These are phyloP conservation scores for Leptographium lundbergii DNA, from an alignment of 2,329 filamentous ascomycete species.

Conservation along the genomic window DNA sequence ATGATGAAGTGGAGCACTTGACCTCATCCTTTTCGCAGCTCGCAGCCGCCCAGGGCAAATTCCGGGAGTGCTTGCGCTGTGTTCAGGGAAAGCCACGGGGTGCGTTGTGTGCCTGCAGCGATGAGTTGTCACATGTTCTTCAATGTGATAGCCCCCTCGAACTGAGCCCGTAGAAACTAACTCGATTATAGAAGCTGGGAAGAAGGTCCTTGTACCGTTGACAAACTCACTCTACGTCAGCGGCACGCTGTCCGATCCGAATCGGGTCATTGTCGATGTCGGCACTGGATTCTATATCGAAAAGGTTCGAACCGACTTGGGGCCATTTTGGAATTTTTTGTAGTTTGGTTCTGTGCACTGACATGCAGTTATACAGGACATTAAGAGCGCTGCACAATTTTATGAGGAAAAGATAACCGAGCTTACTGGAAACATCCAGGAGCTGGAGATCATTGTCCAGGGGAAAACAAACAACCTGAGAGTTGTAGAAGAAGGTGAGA, in stretches of 20 bases:
- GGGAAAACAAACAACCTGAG: slow-evolving; percentile 74
- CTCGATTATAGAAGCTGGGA: slow-evolving; percentile 13
- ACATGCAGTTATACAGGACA: slow-evolving; percentile 23
- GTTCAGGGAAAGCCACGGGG: slow-evolving; percentile 35
- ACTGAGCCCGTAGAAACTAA: neutral
- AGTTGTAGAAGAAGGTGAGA: slow-evolving; percentile 72
- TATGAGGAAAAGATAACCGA: slow-evolving; percentile 45
- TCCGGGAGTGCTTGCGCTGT: slow-evolving; percentile 75
- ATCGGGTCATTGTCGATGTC: slow-evolving; percentile 78
- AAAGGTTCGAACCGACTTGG: slow-evolving; percentile 45
- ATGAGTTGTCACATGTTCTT: neutral
- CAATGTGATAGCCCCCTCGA: neutral
- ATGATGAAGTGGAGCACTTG: slow-evolving; percentile 90
- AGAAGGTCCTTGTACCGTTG: slow-evolving; percentile 74
- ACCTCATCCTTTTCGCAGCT: slow-evolving; percentile 83
- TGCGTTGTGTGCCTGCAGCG: neutral
- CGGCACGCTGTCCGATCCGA: slow-evolving; percentile 60
- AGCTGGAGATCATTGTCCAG: slow-evolving; percentile 44
- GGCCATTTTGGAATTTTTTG: neutral
- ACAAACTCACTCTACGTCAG: slow-evolving; percentile 92
- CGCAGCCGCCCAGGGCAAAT: slow-evolving; percentile 79
- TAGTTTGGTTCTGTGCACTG: neutral
- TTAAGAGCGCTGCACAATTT: slow-evolving; percentile 40
- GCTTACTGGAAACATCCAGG: slow-evolving; percentile 38
- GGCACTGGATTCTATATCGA: slow-evolving; percentile 92